These are phyloP conservation scores for Styphnolobium japonicum DNA, from an alignment of 306 rosid genomes.

Conservation along the genomic window DNA sequence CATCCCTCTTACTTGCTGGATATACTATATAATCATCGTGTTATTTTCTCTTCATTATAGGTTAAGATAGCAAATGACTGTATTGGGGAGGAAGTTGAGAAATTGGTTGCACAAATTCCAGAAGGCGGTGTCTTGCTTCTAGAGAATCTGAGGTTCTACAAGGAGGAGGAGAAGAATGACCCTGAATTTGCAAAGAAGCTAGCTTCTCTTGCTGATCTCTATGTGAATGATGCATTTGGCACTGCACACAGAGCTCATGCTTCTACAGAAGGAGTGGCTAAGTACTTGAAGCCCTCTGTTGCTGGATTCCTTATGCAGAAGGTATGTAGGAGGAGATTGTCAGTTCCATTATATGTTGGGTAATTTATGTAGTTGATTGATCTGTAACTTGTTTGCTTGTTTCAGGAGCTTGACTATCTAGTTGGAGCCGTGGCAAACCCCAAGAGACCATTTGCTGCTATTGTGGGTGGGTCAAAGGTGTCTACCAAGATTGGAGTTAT, in stretches of 20 bases:
- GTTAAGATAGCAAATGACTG: slow-evolving; percentile 71
- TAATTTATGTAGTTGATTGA: not conserved
- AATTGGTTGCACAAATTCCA: slow-evolving; percentile 64
- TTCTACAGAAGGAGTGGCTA: slow-evolving; percentile 90
- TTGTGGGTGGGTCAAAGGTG: slow-evolving; percentile 95
- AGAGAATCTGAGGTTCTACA: slow-evolving; percentile 88
- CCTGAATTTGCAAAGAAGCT: slow-evolving; percentile 89
- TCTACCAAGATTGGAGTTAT: slow-evolving; percentile 92
- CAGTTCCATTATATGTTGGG: not conserved
- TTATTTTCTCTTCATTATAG: slow-evolving; percentile 28
- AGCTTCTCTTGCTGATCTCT: slow-evolving; percentile 90
- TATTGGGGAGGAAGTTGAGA: slow-evolving; percentile 85
- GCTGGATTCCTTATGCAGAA: slow-evolving; percentile 97
- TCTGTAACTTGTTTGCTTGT: slow-evolving; percentile 16
- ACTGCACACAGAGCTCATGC: slow-evolving; percentile 98
- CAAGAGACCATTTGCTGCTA: slow-evolving; percentile 93
- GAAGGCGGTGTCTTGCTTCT: slow-evolving; percentile 96
- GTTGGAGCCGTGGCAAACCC: slow-evolving; percentile 89
- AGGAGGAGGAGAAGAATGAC: slow-evolving; percentile 97
- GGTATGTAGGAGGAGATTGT: slow-evolving; percentile 42
- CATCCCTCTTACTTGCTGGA: not conserved
- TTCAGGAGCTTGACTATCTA: slow-evolving; percentile 91
- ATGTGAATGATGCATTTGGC: slow-evolving; percentile 95
- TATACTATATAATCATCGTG: not conserved
- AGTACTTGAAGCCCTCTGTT: slow-evolving; percentile 82